A percentile compares a stretch with the other conserved stretches of the same genome.
Conservation (phyloP, 2,329 filamentous ascomycete species). For the Basipetospora chlamydospora region DNA sequence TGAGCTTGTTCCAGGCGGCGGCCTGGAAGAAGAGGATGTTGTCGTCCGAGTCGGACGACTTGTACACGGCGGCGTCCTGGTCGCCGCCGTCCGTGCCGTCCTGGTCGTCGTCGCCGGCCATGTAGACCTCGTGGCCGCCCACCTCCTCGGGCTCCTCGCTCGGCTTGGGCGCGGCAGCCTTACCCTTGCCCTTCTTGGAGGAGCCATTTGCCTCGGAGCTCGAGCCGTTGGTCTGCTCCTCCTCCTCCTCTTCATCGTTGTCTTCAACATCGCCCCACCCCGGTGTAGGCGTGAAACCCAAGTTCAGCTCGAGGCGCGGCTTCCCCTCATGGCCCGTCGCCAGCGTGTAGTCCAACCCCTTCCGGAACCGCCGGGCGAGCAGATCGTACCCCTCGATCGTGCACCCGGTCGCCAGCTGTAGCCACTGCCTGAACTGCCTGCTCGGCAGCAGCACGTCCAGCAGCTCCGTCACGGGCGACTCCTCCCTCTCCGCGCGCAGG, state of each 20-base stretch:
- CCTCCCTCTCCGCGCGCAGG: slow-evolving; percentile 21
- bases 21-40: slow-evolving; percentile 51
- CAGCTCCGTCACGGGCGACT: slow-evolving; percentile 58
- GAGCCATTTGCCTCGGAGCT: slow-evolving; percentile 17
- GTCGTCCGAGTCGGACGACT: slow-evolving; percentile 67
- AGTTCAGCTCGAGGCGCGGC: slow-evolving; percentile 71
- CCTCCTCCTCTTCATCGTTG: slow-evolving; percentile 29
- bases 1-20: slow-evolving; percentile 76
- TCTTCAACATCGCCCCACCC: slow-evolving; percentile 59
- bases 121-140: slow-evolving; percentile 79
- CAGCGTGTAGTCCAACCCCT: slow-evolving; percentile 80
- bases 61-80: slow-evolving; percentile 77
- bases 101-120: slow-evolving; percentile 69
- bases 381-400: slow-evolving; percentile 60
- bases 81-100: slow-evolving; percentile 21
- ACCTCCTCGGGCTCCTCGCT: slow-evolving; percentile 33
- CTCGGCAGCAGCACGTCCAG: slow-evolving; percentile 74
- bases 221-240: slow-evolving; percentile 14
- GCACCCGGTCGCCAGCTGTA: slow-evolving; percentile 67
- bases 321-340: slow-evolving; percentile 71
- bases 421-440: slow-evolving; percentile 75
- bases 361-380: slow-evolving; percentile 74
- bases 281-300: slow-evolving; percentile 69
- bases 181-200: slow-evolving; percentile 19
- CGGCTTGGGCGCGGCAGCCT: slow-evolving; percentile 9